Conservation (phyloP, 352 stramenopile genomes). For the Nothophytophthora sp. region DNA sequence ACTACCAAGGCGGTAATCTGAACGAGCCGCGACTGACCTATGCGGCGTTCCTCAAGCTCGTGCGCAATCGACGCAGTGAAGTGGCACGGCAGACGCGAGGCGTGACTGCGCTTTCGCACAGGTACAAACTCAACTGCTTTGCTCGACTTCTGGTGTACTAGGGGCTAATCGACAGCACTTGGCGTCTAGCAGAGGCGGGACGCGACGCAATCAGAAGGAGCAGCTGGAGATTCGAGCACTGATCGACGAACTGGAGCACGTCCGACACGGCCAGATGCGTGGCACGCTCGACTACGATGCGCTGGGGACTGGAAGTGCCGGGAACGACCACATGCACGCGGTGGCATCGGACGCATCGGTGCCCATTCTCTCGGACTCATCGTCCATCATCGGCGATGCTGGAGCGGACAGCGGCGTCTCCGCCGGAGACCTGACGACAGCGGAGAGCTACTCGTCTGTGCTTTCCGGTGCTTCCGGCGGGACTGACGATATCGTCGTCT, state of each 20-base stretch:
- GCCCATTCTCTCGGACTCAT: constrained; percentile 30
- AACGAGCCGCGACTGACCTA: constrained; percentile 61
- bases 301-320: constrained; percentile 10
- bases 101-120: constrained; percentile 8
- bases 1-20: constrained; percentile 57
- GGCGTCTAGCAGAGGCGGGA: constrained; percentile 14
- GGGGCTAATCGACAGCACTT: too few species aligned
- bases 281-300: constrained; percentile 23
- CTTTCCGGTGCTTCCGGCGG: constrained; percentile 7
- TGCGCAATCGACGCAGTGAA: constrained; percentile 67
- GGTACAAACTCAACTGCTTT: constrained; percentile 13
- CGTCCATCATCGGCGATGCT: constrained; percentile 22
- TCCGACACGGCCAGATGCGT: constrained; percentile 32
- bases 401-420: constrained; percentile 26
- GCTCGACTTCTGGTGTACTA: background rate
- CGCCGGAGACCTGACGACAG: constrained; percentile 26
- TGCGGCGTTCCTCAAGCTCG: constrained; percentile 62
- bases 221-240: constrained; percentile 55
- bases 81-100: constrained; percentile 27
- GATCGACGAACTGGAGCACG: constrained; percentile 54
- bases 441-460: constrained; percentile 31
- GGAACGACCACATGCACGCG: constrained; percentile 12
- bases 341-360: constrained; percentile 19
- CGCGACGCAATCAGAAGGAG: constrained; percentile 40
- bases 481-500: constrained; percentile 41